Evolutionary conservation across 2,329 filamentous ascomycete genomes (phyloP).

Genomic region (Sarocladium strictum): DNA sequence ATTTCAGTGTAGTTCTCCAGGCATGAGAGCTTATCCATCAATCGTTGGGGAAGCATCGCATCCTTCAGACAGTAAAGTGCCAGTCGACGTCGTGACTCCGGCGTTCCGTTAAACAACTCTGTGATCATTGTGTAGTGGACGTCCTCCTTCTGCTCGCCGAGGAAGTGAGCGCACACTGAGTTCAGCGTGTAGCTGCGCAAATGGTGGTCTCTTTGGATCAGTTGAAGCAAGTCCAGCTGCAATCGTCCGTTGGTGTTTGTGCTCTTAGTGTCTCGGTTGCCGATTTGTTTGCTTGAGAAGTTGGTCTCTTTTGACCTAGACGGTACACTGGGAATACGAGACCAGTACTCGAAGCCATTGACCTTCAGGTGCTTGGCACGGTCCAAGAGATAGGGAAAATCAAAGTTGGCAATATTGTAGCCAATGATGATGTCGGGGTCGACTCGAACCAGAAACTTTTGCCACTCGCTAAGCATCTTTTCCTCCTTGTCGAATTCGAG

Average conservation of each 20-base stretch:
- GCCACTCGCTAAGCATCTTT: conserved; percentile 89
- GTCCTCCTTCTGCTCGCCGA: conserved; percentile 97
- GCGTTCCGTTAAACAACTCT: conserved; percentile 92
- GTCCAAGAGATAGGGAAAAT: conserved; percentile 92
- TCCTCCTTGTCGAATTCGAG: conserved; percentile 76
- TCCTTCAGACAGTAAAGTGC: conserved; percentile 97
- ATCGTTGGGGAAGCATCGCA: conserved; percentile 84
- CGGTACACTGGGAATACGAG: conserved; percentile 63
- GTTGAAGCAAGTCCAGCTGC: conserved; percentile 88
- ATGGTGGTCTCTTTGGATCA: conserved; percentile 92
- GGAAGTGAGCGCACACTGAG: conserved; percentile 88
- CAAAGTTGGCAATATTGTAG: conserved; percentile 98
- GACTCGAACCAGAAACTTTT: conserved; percentile 79
- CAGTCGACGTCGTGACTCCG: conserved; percentile 82
- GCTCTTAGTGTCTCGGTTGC: conserved; percentile 86
- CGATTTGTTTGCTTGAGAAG: conserved; percentile 97
- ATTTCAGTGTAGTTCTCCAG: conserved; percentile 99
- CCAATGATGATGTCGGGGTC: conserved; percentile 98
- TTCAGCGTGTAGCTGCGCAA: conserved; percentile 95
- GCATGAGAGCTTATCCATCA: conserved; percentile 97
- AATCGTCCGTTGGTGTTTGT: conserved; percentile 93
- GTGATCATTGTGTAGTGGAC: conserved; percentile 99
- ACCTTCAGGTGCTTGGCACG: conserved; percentile 81
- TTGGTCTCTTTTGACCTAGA: conserved; percentile 74
- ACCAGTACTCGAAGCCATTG: conserved; percentile 77